Evolutionary conservation across 2,329 filamentous ascomycete genomes (phyloP), one percentile per base, ranked within the genome.

Genomic region (Trichoderma afroharzianum): DNA sequence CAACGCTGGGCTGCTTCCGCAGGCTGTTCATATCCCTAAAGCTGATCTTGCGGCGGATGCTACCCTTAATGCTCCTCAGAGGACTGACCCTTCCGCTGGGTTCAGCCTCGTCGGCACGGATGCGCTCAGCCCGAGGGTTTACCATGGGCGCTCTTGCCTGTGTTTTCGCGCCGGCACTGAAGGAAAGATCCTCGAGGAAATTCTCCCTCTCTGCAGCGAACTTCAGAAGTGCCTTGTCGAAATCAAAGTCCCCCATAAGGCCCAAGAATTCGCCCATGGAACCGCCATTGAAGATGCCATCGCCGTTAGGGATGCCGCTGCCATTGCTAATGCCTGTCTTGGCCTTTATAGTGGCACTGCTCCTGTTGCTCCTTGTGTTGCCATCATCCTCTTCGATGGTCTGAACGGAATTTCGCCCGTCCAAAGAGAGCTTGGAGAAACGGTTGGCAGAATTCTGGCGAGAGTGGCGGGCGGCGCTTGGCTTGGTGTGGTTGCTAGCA

Each of bases 141-240:
- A 94, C 88, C 85, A 93, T 93, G 11, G 90, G 89, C 28, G 91
- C 89, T 71, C 91, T 85, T 71, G 88, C 84, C 75, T 92, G 88
- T 28, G 92, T 87, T 74, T 93, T 92, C 53, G 93, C 92, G 57
- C 95, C 94, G 26, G 95, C 94, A 75, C 89, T 93, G 80, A 98
- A 94, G 75, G 91, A 94, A 68, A 98, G 87, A 80, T 99, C 96
- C 74, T 97, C 93, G 67, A 98, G 85, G 77, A 99, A 99, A 72
- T 91, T 92, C 77, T 99, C 96, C 74, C 96, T 88, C 83, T 98
- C 95, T n/a, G 91, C 92, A 59, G 96, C 94, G 80, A 99, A 99
- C 83, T 98, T 98, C 77, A 94, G 85, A 75, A 99, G 86, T 30
- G 96, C 95, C 78, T 93, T 91, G 79, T 98, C 96, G 78, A 99